Evolutionary conservation across 1,139 yeast species (phyloP), one percentile per base, ranked within the genome.

Genomic region (Meyerozyma elateridarum): DNA sequence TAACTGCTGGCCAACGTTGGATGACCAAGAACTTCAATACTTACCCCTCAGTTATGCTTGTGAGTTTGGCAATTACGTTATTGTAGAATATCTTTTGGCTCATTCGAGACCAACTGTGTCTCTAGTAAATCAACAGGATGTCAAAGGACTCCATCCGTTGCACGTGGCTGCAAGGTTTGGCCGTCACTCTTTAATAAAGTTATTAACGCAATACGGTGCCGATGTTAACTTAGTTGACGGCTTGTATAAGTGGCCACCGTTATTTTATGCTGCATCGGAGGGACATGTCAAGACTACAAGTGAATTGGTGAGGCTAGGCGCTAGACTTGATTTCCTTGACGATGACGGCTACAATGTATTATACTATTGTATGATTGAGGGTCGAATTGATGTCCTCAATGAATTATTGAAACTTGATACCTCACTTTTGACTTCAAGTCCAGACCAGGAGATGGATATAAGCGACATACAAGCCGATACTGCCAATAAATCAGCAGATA

Each of bases 281-380:
- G 96, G 96, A 1, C 88, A 85, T 52, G 72, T 71, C 4, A 61
- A 69, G 29, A 78, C 94, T 2, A 82, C 94, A 0, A 71, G 70
- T 39, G 85, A 78, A 31, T 66, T 91, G 35, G 72, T 91, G 11
- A 73, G 73, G 20, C 74, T 69, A 35, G 88, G 91, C 4, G 96
- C 96, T 0, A 73, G 76, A 36, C 69, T 82, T 34, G 74, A 76
- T 39, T 56, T 83, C 13, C 66, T 76, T n/a, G 98, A 91, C 56
- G 94, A 82, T 39, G 87, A 87, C 42, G 87, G 91, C 2, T 75
- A 74, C 45, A 76, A 83, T 36, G 95, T 95, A 0, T 61, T 89
- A 30, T 91, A 85, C 52, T 85, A 89, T 52, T 91, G 97, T 29
- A 84, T 89, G 18, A 85, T 95, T 73, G 96, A 89, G 54, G 97